Conservation (phyloP, 2,329 filamentous ascomycete species). For the Pyrenochaeta sp. region DNA sequence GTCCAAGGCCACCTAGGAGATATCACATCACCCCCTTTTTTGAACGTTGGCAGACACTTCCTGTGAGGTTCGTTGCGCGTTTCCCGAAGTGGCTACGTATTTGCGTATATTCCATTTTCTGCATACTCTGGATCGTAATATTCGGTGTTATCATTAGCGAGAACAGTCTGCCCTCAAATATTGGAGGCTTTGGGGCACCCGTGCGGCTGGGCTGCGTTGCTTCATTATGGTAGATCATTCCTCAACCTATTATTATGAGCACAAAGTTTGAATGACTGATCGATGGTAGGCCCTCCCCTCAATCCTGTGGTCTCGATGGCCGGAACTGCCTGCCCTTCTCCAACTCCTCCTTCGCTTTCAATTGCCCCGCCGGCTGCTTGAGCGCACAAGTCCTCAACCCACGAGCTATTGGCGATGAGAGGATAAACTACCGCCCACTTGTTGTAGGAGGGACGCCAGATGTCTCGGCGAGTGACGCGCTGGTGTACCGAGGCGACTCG, state of each 20-base stretch:
- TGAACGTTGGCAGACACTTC: conserved; percentile 71
- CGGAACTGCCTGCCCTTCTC: conserved; percentile 65
- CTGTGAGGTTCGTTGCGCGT: conserved; percentile 66
- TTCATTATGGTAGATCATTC: conserved; percentile 67
- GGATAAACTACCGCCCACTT: conserved; percentile 70
- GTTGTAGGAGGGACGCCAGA: conserved; percentile 68
- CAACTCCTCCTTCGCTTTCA: conserved; percentile 61
- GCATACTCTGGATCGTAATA: conserved; percentile 71
- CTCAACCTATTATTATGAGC: not conserved
- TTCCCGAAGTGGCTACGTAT: conserved; percentile 64
- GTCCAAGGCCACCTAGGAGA: conserved; percentile 53
- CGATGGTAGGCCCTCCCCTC: conserved; percentile 33
- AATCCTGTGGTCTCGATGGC: conserved; percentile 61
- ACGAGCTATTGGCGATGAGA: conserved; percentile 63
- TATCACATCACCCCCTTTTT: conserved; percentile 63
- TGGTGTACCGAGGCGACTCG: conserved; percentile 47
- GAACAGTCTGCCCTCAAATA: conserved; percentile 64
- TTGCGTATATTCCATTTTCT: conserved; percentile 65
- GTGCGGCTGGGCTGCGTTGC: conserved; percentile 70
- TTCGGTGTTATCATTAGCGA: conserved; percentile 74
- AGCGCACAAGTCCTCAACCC: conserved; percentile 59
- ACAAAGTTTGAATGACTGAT: conserved; percentile 11
- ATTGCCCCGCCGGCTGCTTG: conserved; percentile 64
- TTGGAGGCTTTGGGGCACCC: conserved; percentile 74
- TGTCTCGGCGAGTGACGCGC: conserved; percentile 11